Percentiles rank a stretch among this genome's conserved stretches.
Evolutionary conservation across 2,329 filamentous ascomycete species (phyloP).

Genomic region (Cladorrhinum sp.): DNA sequence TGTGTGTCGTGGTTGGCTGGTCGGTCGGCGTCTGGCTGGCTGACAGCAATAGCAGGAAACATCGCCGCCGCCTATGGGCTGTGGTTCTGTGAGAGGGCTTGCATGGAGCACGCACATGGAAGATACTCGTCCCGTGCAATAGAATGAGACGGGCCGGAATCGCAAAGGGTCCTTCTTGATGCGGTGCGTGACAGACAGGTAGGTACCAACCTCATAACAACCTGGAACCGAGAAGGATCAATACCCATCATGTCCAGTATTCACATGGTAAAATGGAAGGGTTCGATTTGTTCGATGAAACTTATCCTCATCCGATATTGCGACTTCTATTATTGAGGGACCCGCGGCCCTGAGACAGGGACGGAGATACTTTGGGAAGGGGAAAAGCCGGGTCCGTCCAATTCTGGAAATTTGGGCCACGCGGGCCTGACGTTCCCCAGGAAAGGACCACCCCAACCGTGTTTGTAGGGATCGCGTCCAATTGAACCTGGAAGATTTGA

Average conservation of each 20-base stretch:
- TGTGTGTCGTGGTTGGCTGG: not conserved
- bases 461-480: not conserved
- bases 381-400: conserved; percentile 11
- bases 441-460: not conserved
- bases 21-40: not conserved
- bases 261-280: conserved; percentile 23
- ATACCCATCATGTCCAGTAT: not conserved
- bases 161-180: not conserved
- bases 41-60: conserved; percentile 2
- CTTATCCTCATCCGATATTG: conserved; percentile 22
- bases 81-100: not conserved
- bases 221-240: not conserved
- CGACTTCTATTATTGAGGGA: conserved; percentile 22
- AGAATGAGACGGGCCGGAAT: not conserved
- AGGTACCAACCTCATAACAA: not conserved
- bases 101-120: not conserved
- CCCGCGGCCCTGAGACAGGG: conserved; percentile 21
- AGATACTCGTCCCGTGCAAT: not conserved
- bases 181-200: not conserved
- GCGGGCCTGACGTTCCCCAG: conserved; percentile 14
- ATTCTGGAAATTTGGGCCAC: conserved; percentile 30
- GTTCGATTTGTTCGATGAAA: conserved; percentile 14
- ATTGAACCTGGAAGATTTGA: not conserved
- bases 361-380: conserved; percentile 13
- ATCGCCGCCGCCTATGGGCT: not conserved